phyloP scores from a whole-genome alignment of 805 yeast genomes.

The Jamesozyma jinghongensis region DNA sequence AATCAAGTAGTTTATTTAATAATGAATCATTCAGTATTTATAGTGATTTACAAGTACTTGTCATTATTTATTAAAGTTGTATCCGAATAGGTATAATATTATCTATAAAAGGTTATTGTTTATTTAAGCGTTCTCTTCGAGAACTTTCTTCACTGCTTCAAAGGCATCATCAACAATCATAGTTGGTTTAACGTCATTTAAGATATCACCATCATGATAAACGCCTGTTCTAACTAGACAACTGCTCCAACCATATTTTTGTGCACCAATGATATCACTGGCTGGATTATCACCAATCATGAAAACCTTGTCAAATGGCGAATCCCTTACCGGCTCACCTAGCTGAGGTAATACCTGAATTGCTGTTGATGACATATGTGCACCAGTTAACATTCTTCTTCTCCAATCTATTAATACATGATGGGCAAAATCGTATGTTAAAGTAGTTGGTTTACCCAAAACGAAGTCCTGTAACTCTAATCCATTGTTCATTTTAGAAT shows the following conservation, averaged over 20 bases:
- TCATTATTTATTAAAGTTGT: no score
- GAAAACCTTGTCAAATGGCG: conserved; percentile 55
- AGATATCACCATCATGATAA: conserved; percentile 46
- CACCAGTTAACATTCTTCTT: conserved; percentile 26
- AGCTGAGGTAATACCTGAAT: conserved; percentile 37
- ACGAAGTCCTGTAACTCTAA: conserved; percentile 42
- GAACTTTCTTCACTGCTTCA: conserved; percentile 37
- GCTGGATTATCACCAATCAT: conserved; percentile 99
- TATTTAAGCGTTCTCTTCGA: conserved; percentile 7
- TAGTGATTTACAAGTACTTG: no score
- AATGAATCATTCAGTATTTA: no score
- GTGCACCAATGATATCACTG: conserved; percentile 86
- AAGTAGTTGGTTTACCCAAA: conserved; percentile 72
- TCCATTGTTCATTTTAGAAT: conserved; percentile 43
- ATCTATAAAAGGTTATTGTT: no score
- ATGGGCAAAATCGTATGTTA: conserved; percentile 79
- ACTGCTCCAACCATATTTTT: conserved; percentile 79
- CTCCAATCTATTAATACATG: conserved; percentile 51
- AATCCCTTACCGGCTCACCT: conserved; percentile 26
- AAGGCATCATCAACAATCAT: conserved; percentile 42
- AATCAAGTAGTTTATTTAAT: no score
- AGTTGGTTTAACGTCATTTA: conserved; percentile 38
- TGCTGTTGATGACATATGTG: conserved; percentile 3
- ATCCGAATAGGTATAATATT: no score
- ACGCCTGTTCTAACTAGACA: conserved; percentile 85